phyloP scores from a whole-genome alignment of 768 basidiomycete species.

The Suillus subalutaceus region DNA sequence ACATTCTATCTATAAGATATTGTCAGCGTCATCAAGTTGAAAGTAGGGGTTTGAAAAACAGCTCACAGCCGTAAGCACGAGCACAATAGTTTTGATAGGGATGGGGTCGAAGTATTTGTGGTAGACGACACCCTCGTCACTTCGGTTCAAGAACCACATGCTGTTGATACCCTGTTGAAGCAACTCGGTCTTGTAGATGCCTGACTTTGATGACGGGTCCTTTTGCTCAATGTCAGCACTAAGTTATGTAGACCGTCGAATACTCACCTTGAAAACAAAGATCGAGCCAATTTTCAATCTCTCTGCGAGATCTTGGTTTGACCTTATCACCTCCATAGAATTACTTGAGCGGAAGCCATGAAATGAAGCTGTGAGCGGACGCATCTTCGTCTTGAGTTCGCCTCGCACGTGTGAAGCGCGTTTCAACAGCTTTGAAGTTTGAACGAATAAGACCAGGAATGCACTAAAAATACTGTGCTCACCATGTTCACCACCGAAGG shows the following conservation, averaged over 20 bases:
- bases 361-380: not conserved
- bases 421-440: slow-evolving; percentile 8
- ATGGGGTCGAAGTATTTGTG: not conserved
- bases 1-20: not conserved
- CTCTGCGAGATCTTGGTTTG: not conserved
- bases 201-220: not conserved
- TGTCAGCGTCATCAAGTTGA: not conserved
- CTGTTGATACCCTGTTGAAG: not conserved
- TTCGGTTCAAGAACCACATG: not conserved
- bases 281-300: slow-evolving; percentile 1
- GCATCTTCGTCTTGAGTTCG: slow-evolving; percentile 15
- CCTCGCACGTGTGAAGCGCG: slow-evolving; percentile 8
- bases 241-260: slow-evolving; percentile 1
- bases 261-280: not conserved
- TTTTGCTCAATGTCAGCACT: slow-evolving; percentile 1
- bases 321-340: not conserved
- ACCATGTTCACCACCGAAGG: slow-evolving; percentile 8
- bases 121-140: not conserved
- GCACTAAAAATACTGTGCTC: not conserved
- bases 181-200: not conserved
- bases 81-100: not conserved
- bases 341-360: slow-evolving; percentile 3
- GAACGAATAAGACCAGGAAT: not conserved
- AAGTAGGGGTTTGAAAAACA: not conserved
- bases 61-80: not conserved